These are phyloP conservation scores for Fraxinus floribunda DNA, from an alignment of 305 asterid species.

Conservation along the genomic window DNA sequence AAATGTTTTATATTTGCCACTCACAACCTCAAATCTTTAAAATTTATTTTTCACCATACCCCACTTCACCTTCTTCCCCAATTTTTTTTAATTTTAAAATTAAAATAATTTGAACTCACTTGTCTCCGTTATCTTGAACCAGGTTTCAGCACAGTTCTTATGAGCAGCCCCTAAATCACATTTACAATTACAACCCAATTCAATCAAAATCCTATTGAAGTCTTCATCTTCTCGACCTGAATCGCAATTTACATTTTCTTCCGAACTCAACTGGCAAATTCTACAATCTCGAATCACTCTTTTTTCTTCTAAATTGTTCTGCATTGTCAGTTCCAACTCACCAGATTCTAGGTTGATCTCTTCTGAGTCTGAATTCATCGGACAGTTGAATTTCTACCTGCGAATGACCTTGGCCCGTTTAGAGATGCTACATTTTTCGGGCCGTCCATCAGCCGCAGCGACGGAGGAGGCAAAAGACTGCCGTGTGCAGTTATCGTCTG, in stretches of 20 bases:
- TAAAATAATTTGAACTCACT: constrained; percentile 30
- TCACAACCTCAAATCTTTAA: too few relatives aligned
- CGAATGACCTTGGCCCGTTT: constrained; percentile 30
- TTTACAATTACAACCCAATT: constrained; percentile 50
- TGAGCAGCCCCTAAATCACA: constrained; percentile 55
- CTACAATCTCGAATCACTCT: constrained; percentile 36
- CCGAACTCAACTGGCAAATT: constrained; percentile 29
- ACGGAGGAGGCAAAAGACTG: background rate
- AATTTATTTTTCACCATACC: too few relatives aligned
- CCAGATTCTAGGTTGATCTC: constrained; percentile 48
- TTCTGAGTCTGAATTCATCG: background rate
- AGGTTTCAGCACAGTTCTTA: constrained; percentile 52
- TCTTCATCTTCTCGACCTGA: constrained; percentile 22
- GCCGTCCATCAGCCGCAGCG: background rate
- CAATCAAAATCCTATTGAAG: constrained; percentile 30
- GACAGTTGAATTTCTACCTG: background rate
- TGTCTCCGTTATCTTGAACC: constrained; percentile 57
- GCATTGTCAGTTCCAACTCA: constrained; percentile 38
- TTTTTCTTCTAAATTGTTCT: constrained; percentile 14
- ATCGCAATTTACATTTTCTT: constrained; percentile 16
- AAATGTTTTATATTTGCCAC: too few relatives aligned
- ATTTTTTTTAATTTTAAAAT: too few relatives aligned
- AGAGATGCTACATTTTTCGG: constrained; percentile 36
- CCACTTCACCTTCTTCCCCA: too few relatives aligned
- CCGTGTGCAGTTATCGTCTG: constrained; percentile 36